Percentiles rank a stretch among this genome's conserved stretches.
phyloP scores from a whole-genome alignment of 345 rosid genomes.

The Rhodamnia argentea region DNA sequence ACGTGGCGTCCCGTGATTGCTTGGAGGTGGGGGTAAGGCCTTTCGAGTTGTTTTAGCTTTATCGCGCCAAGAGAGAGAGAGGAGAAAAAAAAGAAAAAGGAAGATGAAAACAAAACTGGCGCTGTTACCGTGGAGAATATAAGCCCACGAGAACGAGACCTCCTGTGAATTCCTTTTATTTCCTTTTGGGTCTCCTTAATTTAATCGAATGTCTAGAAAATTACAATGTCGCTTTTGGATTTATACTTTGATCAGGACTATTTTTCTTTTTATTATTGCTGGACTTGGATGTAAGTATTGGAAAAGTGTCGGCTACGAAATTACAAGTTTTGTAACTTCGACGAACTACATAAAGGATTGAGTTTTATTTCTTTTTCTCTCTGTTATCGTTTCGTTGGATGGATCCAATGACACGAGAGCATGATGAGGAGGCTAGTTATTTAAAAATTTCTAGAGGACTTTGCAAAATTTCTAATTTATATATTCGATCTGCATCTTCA shows the following conservation, averaged over 20 bases:
- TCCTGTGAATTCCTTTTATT: background rate
- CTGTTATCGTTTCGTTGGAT: background rate
- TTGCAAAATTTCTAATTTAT: fast-evolving
- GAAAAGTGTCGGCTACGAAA: fast-evolving
- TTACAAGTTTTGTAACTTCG: background rate
- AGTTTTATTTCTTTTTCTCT: background rate
- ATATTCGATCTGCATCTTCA: no score
- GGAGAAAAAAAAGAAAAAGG: no score
- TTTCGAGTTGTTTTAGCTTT: background rate
- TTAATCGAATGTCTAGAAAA: background rate
- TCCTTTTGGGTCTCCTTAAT: background rate
- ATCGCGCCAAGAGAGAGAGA: background rate
- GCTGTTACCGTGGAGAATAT: background rate
- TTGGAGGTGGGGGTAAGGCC: background rate
- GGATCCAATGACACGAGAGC: background rate
- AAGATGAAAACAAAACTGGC: background rate
- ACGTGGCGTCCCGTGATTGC: background rate
- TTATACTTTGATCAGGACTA: background rate
- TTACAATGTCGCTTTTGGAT: background rate
- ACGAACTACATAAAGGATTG: background rate
- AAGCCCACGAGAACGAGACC: background rate
- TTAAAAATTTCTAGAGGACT: background rate
- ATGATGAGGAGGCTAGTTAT: background rate
- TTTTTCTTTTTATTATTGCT: background rate
- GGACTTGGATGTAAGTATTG: background rate